Percentiles rank a stretch among this genome's conserved stretches.
phyloP scores from a whole-genome alignment of 441 rosid species.

The Raphanus hybrid region DNA sequence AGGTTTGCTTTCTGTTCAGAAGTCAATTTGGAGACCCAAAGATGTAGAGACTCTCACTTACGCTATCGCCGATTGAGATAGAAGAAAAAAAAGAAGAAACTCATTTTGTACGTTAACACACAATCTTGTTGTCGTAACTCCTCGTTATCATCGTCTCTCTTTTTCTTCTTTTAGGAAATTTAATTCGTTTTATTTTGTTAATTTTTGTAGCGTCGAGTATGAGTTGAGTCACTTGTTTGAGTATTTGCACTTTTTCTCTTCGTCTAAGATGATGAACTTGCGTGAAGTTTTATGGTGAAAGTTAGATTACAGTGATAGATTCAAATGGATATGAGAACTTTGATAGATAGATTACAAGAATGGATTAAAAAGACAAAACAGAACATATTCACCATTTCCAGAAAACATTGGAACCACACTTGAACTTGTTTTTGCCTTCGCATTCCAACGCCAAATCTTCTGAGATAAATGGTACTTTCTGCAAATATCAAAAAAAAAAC shows the following conservation, averaged over 20 bases:
- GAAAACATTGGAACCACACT: constrained; percentile 98
- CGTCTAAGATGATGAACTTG: constrained; percentile 15
- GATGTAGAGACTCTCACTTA: constrained; percentile 60
- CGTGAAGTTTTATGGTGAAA: constrained; percentile 18
- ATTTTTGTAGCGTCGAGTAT: constrained; percentile 6
- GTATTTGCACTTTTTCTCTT: not conserved
- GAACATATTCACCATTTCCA: constrained; percentile 88
- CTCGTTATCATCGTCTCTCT: not conserved
- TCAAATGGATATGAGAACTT: constrained; percentile 27
- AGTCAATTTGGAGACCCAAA: constrained; percentile 80
- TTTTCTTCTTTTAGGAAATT: constrained; percentile 16
- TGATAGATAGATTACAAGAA: constrained; percentile 26
- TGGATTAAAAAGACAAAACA: not conserved
- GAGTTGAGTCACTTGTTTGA: constrained; percentile 34
- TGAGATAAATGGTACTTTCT: constrained; percentile 88
- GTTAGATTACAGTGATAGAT: constrained; percentile 28
- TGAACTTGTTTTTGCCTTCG: constrained; percentile 90
- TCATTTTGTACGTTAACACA: constrained; percentile 29
- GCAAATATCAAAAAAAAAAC: constrained; percentile 36
- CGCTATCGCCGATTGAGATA: constrained; percentile 55
- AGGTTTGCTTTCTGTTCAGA: constrained; percentile 82
- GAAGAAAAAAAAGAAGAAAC: constrained; percentile 24
- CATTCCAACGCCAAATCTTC: constrained; percentile 87
- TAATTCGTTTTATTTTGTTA: not conserved
- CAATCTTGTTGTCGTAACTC: constrained; percentile 13